Base-by-base conservation (phyloP, 1,284 basidiomycete genomes). In the Malassezia brasiliensis region DNA sequence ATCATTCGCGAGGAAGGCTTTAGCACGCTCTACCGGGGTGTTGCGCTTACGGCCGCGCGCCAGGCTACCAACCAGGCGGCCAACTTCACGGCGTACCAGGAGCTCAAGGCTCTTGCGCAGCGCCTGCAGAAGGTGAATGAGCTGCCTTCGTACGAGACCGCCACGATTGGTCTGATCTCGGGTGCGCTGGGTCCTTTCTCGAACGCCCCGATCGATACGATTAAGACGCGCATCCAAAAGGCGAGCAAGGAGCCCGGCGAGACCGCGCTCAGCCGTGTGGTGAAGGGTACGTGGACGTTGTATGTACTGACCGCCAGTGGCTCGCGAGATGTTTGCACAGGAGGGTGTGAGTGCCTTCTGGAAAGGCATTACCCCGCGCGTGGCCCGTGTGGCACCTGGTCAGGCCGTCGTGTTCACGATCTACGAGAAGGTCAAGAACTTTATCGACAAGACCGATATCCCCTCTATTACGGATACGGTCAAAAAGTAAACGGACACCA, bases 41-140 rank as follows among this genome's bases (percentile, higher is more conserved):
- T 98, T 28, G 75, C 69, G 10, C 80, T 98, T 47, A 98, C 94
- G 2, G 94, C 94, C 1, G 79, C 96, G 22, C 81, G 94, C 50
- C 94, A 98, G 79, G 91, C 94, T 11, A 99, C 93, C 22, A 99
- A 99, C 76, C 94, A 98, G 79, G 90, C 90, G 66, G 93, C 90
- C 53, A 98, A 98, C 77, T 99, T 99, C 71, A 98, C 93, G 5
- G 90, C 88, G 37, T 99, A 98, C 79, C 93, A 96, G 77, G 88
- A 96, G 75, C 80, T 96, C 67, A 96, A 96, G 80, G 86, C 85
- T 84, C 53, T 56, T 48, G 86, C 87, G 30, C 81, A 86, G 59
- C 77, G 77, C 54, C 78, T 81, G 65, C 93, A 98, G 75, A 40
- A 76, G 74, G 53, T 66, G 6, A 44, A 53, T 1, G 72, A 73